Evolutionary conservation across 371 early-diverging fungal genomes (phyloP).

Genomic region (Rhizopus microsporus): DNA sequence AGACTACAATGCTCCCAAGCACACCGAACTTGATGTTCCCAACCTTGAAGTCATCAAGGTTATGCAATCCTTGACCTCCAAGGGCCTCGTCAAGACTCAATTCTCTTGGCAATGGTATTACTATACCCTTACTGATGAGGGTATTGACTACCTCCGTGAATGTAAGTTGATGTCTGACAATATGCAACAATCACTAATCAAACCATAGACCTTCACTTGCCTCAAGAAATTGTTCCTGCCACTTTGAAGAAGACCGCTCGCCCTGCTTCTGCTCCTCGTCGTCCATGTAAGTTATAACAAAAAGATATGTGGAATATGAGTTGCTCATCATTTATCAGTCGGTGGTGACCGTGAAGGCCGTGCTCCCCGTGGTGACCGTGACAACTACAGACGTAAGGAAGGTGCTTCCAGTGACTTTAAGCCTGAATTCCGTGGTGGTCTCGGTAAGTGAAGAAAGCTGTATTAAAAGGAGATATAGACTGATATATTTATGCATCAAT

Average conservation of each 20-base stretch:
- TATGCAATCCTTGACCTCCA: constrained; percentile 94
- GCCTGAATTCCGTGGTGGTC: constrained; percentile 90
- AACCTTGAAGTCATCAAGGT: constrained; percentile 99
- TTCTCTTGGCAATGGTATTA: constrained; percentile 99
- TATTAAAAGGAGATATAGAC: neutral
- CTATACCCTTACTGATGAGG: constrained; percentile 97
- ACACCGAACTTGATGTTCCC: constrained; percentile 92
- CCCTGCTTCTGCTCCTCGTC: constrained; percentile 64
- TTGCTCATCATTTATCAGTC: constrained; percentile 11
- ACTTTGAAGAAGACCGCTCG: constrained; percentile 92
- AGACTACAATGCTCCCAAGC: constrained; percentile 94
- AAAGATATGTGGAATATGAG: neutral
- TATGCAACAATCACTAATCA: constrained; percentile 1
- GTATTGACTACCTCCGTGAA: constrained; percentile 96
- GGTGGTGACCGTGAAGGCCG: constrained; percentile 57
- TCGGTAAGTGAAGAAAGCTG: constrained; percentile 42
- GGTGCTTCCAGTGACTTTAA: constrained; percentile 87
- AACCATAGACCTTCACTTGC: constrained; percentile 83
- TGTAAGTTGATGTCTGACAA: constrained; percentile 30
- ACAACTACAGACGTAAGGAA: constrained; percentile 90
- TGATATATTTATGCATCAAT: neutral
- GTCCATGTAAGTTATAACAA: constrained; percentile 48
- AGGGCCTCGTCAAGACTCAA: constrained; percentile 91
- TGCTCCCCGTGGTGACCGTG: constrained; percentile 71
- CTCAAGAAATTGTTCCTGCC: constrained; percentile 93